These are phyloP conservation scores for Vaccinium macrocarpon DNA, from an alignment of 148 eudicot genomes.

Conservation along the genomic window DNA sequence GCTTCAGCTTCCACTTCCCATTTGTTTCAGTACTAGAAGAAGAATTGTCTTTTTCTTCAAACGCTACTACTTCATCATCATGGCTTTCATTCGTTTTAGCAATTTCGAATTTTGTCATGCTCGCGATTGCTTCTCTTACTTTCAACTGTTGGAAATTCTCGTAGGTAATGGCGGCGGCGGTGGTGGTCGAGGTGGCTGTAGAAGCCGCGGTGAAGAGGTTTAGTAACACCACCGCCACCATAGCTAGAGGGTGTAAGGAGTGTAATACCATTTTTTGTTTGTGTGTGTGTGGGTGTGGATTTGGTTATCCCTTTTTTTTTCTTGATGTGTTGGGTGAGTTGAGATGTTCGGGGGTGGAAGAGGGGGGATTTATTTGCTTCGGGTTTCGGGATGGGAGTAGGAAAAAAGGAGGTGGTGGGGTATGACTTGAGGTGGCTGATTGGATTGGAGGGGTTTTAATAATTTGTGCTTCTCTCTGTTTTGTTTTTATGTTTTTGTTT, in stretches of 20 bases:
- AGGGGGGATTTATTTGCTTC: slow-evolving; percentile 45
- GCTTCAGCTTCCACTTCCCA: slow-evolving; percentile 34
- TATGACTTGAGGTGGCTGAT: slow-evolving; percentile 32
- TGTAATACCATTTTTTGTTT: not conserved
- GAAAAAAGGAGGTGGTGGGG: not conserved
- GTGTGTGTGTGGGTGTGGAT: no score
- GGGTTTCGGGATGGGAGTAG: slow-evolving; percentile 27
- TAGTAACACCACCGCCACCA: slow-evolving; percentile 12
- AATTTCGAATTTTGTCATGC: slow-evolving; percentile 9
- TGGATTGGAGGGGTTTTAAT: slow-evolving; percentile 9
- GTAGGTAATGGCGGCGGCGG: slow-evolving; percentile 13
- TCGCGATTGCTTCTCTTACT: slow-evolving; percentile 32
- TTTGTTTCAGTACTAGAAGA: not conserved
- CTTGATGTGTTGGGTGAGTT: slow-evolving; percentile 10
- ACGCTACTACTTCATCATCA: not conserved
- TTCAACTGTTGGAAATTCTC: slow-evolving; percentile 56
- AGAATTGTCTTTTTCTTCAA: not conserved
- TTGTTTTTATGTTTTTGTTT: slow-evolving; percentile 1
- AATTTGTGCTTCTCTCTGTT: not conserved
- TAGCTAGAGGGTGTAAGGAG: slow-evolving; percentile 10
- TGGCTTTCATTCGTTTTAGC: not conserved
- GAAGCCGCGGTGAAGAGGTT: slow-evolving; percentile 23
- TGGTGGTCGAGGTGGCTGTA: slow-evolving; percentile 25
- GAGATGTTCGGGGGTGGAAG: not conserved
- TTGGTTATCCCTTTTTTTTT: slow-evolving; percentile 10